Evolutionary conservation across 441 rosid genomes (phyloP).

Genomic region (Eutrema salsugineum): DNA sequence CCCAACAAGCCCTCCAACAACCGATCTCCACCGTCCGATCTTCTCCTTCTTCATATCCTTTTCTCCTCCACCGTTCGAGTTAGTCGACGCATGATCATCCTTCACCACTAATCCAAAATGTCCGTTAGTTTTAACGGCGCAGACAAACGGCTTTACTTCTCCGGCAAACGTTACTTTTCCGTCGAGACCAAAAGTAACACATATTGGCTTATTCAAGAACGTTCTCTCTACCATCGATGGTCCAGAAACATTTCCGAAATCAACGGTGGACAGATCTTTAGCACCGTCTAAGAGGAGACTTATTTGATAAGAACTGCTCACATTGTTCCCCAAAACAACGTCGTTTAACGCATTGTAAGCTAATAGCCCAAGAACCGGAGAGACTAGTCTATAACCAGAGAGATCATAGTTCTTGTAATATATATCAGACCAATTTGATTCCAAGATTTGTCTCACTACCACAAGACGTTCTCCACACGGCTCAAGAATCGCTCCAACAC

Average conservation of each 20-base stretch:
- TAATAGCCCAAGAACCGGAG: conserved; percentile 76
- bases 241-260: conserved; percentile 42
- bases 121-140: conserved; percentile 62
- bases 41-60: conserved; percentile 31
- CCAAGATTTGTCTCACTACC: conserved; percentile 68
- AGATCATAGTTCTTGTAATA: conserved; percentile 64
- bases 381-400: conserved; percentile 71
- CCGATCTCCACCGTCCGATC: conserved; percentile 74
- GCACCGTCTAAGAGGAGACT: conserved; percentile 37
- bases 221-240: conserved; percentile 17
- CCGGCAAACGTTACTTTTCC: conserved; percentile 54
- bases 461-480: conserved; percentile 89
- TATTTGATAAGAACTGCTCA: conserved; percentile 55
- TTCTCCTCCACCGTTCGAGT: conserved; percentile 23
- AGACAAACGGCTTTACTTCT: conserved; percentile 49
- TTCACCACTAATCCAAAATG: conserved; percentile 73
- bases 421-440: conserved; percentile 66
- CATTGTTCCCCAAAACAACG: conserved; percentile 26
- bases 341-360: conserved; percentile 60
- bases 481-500: conserved; percentile 53
- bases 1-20: conserved; percentile 74
- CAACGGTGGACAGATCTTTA: conserved; percentile 56
- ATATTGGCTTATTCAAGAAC: conserved; percentile 45
- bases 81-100: conserved; percentile 2
- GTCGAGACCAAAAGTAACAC: conserved; percentile 66